Percentiles rank a stretch among this genome's conserved stretches.
These are phyloP conservation scores for Pichia insulana DNA, from an alignment of 805 yeast species.

Conservation along the genomic window DNA sequence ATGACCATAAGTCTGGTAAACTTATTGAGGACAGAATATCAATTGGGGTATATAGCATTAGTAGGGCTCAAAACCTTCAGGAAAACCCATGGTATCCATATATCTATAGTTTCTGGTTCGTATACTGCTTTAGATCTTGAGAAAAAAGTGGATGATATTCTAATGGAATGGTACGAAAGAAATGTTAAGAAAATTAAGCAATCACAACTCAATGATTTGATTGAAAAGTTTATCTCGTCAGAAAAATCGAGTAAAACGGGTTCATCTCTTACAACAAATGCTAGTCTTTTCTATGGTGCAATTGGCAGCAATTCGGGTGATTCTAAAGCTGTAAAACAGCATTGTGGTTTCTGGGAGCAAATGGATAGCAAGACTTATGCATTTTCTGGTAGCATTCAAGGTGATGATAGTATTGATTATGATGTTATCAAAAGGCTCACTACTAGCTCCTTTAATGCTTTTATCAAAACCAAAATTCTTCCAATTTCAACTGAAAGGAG, in stretches of 20 bases:
- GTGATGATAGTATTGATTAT: conserved; percentile 29
- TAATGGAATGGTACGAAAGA: conserved; percentile 33
- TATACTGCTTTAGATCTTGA: conserved; percentile 35
- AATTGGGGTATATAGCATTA: conserved; percentile 54
- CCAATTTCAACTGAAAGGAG: conserved; percentile 30
- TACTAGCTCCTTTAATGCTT: conserved; percentile 27
- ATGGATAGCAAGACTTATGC: conserved; percentile 36
- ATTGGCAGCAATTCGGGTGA: conserved; percentile 17
- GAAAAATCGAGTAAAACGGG: conserved; percentile 15
- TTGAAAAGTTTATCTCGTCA: conserved; percentile 30
- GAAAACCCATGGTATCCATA: conserved; percentile 48
- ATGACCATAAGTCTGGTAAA: conserved; percentile 35
- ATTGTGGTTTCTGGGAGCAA: conserved; percentile 42
- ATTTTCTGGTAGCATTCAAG: conserved; percentile 27
- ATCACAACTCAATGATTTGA: conserved; percentile 29
- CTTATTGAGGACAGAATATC: conserved; percentile 46
- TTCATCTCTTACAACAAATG: conserved; percentile 14
- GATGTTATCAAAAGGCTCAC: conserved; percentile 26
- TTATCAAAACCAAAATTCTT: conserved; percentile 30
- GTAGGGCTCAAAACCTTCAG: conserved; percentile 47
- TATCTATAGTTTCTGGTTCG: conserved; percentile 46
- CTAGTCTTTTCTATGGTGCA: conserved; percentile 21
- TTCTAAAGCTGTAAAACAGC: conserved; percentile 28
- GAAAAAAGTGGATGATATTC: conserved; percentile 38
- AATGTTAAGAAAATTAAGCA: conserved; percentile 26